Evolutionary conservation across 306 rosid genomes (phyloP), one percentile per base, ranked within the genome.

Genomic region (Cicer yamashitae): DNA sequence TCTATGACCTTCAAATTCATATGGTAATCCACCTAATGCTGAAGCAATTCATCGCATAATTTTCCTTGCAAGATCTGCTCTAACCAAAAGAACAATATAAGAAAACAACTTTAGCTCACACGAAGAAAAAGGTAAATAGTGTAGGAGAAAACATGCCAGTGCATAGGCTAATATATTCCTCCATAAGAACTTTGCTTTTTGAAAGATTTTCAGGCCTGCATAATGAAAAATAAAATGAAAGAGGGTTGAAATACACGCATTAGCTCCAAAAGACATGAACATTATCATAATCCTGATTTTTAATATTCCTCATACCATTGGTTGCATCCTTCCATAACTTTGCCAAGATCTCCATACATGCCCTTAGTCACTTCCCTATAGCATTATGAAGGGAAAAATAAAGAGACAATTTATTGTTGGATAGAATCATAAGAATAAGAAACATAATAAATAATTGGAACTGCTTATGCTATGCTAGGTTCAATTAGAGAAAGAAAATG

Each of bases 1-100:
- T 85, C 92, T 90, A 7, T 85, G 82, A 47, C 96, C 99, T 84
- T 94, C 99, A 75, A 94, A 92, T 82, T 92, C 99, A 73, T 89
- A 80, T 6, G 96, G 90, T 7, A 96, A 86, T 73, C 96, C 97
- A 10, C 93, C 92, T 85, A 92, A 73, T 67, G 92, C 99, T 67
- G 90, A 80, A 70, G 96, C 96, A 39, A 94, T 90, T 76, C 97
- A 97, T 3, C 92, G 91, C 96, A 94, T 79, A 22, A 91, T 91
- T 70, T 84, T 91, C 77, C 83, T 88, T 34, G 97, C 91, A 75
- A 94, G 96, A 38, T 86, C 97, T 91, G 91, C 12, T 47, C 71
- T 41, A 30, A 85, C 68, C 56, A 52, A 74, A 73, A 80, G 50
- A 80, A 74, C 22, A 47, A 34, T 7, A 18, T 69, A 70, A 74